Evolutionary conservation across 2,329 filamentous ascomycete species (phyloP).

Genomic region (Cercospora nicotianae): DNA sequence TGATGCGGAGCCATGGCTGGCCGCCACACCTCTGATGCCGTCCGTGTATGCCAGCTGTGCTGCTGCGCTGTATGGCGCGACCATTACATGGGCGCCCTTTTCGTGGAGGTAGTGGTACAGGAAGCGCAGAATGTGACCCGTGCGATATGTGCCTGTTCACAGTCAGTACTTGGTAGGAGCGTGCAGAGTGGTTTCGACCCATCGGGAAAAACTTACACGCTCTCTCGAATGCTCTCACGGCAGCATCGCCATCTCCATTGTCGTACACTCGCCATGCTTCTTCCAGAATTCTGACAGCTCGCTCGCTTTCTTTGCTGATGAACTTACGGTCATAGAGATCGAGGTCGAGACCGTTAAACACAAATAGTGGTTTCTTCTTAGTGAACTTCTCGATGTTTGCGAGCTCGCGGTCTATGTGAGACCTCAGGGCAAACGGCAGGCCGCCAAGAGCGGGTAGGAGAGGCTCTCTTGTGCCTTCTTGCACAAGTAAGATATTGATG

Average conservation of each 20-base stretch:
- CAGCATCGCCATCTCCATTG: conserved; percentile 72
- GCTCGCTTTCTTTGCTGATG: conserved; percentile 29
- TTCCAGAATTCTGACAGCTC: conserved; percentile 33
- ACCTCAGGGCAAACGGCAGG: conserved; percentile 73
- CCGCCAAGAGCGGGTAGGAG: conserved; percentile 88
- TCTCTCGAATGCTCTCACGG: conserved; percentile 83
- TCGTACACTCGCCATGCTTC: conserved; percentile 87
- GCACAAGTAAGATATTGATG: conserved; percentile 74
- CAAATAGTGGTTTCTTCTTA: conserved; percentile 76
- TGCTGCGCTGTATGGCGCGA: conserved; percentile 83
- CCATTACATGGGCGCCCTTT: conserved; percentile 70
- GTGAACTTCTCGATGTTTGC: conserved; percentile 62
- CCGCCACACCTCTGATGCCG: conserved; percentile 67
- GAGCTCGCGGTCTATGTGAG: conserved; percentile 73
- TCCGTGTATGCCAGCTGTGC: conserved; percentile 81
- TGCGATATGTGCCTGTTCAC: conserved; percentile 63
- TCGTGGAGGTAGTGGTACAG: conserved; percentile 72
- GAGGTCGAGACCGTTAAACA: conserved; percentile 81
- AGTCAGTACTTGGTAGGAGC: conserved; percentile 21
- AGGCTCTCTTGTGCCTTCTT: conserved; percentile 72
- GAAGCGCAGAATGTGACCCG: conserved; percentile 72
- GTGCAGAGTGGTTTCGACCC: neutral
- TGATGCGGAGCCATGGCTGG: conserved; percentile 81
- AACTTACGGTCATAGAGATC: conserved; percentile 32
- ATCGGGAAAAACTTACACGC: conserved; percentile 58